phyloP scores from a whole-genome alignment of 495 filamentous ascomycete species.

The Penicillium lagena region DNA sequence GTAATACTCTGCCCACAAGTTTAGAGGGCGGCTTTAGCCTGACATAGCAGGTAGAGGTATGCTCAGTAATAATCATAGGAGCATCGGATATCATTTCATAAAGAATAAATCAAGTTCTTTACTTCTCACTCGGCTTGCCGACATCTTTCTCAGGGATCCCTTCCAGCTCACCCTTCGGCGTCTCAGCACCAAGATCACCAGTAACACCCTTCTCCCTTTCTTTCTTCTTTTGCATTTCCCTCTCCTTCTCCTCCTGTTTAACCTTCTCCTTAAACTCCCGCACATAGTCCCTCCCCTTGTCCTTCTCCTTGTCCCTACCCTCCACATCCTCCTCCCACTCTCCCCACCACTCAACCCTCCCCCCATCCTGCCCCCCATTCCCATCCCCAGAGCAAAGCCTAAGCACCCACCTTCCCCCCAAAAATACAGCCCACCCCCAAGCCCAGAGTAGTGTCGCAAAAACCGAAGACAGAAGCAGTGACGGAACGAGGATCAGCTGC shows the following conservation, averaged over 20 bases:
- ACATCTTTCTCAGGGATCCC: neutral
- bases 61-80: neutral
- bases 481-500: slow-evolving; percentile 56
- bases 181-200: neutral
- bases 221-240: too few species aligned
- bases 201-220: neutral
- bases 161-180: neutral
- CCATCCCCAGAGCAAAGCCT: neutral
- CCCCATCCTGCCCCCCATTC: neutral
- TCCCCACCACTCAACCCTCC: neutral
- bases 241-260: slow-evolving; percentile 1
- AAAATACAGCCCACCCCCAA: slow-evolving; percentile 52
- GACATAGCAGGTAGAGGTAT: neutral
- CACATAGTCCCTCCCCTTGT: neutral
- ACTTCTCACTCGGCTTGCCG: neutral
- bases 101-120: neutral
- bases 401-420: slow-evolving; percentile 43
- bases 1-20: too few species aligned
- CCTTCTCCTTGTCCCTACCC: neutral
- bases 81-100: neutral
- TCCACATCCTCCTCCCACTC: neutral
- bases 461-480: slow-evolving; percentile 51
- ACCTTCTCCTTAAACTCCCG: slow-evolving; percentile 24
- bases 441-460: slow-evolving; percentile 55
- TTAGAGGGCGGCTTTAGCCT: too few species aligned